phyloP scores from a whole-genome alignment of 495 filamentous ascomycete species.

The Hypoxylon fuscum region DNA sequence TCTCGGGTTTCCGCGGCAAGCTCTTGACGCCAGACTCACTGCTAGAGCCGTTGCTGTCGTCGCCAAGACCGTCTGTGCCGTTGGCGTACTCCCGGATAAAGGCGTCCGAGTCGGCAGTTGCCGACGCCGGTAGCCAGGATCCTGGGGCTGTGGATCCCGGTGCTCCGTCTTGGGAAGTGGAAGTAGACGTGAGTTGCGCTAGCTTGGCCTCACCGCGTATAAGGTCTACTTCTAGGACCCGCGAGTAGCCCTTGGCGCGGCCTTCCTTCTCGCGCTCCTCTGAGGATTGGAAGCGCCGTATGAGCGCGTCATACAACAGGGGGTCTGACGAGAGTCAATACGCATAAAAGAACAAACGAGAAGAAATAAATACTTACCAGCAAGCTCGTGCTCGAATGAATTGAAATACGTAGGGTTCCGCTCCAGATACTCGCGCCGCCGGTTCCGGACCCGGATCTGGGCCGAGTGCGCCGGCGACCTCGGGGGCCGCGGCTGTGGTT shows the following conservation, averaged over 20 bases:
- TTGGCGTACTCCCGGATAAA: conserved; percentile 34
- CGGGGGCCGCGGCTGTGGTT: conserved; percentile 51
- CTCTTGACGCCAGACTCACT: conserved; percentile 60
- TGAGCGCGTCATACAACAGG: conserved; percentile 78
- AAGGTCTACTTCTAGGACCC: conserved; percentile 75
- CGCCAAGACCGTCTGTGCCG: conserved; percentile 22
- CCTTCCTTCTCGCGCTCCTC: conserved; percentile 78
- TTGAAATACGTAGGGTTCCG: conserved; percentile 52
- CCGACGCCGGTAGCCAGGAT: conserved; percentile 27
- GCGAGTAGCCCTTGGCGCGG: conserved; percentile 75
- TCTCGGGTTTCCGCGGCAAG: conserved; percentile 58
- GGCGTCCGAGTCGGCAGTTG: conserved; percentile 25
- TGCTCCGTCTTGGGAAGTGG: not conserved
- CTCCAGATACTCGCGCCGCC: conserved; percentile 54
- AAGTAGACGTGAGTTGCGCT: conserved; percentile 59
- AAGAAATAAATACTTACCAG: conserved; percentile 39
- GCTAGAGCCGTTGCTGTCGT: conserved; percentile 13
- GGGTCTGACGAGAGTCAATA: conserved; percentile 66
- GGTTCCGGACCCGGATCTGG: conserved; percentile 52
- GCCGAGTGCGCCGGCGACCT: conserved; percentile 44
- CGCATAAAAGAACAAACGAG: not conserved
- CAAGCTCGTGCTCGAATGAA: conserved; percentile 54
- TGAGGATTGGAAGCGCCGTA: conserved; percentile 79
- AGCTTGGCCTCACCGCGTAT: conserved; percentile 77
- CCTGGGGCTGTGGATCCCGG: not conserved